phyloP scores from a whole-genome alignment of 2,329 filamentous ascomycete species.

The Parascedosporium putredinis region DNA sequence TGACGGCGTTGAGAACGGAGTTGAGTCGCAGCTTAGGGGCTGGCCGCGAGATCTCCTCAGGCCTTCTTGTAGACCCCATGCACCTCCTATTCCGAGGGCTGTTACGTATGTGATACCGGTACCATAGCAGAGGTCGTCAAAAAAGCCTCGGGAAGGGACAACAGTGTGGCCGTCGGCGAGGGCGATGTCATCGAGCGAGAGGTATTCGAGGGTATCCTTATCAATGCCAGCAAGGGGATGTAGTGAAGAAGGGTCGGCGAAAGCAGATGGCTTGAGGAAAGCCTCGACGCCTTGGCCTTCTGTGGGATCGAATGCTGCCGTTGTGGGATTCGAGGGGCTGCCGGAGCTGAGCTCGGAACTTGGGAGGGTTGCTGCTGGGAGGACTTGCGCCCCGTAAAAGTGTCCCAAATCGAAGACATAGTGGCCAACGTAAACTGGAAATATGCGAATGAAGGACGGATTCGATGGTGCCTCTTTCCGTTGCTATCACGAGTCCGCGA shows the following conservation, averaged over 20 bases:
- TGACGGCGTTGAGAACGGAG: constrained; percentile 88
- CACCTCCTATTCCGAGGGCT: constrained; percentile 76
- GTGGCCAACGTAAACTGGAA: constrained; percentile 13
- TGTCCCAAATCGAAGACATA: constrained; percentile 52
- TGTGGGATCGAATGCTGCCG: constrained; percentile 58
- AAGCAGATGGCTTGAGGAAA: constrained; percentile 66
- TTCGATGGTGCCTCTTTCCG: constrained; percentile 1
- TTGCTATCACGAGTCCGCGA: constrained; percentile 8
- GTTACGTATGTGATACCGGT: constrained; percentile 88
- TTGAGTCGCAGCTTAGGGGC: constrained; percentile 90
- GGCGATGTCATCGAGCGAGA: constrained; percentile 83
- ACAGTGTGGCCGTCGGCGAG: constrained; percentile 78
- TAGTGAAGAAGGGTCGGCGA: constrained; percentile 78
- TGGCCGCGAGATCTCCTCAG: constrained; percentile 64
- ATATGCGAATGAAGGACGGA: constrained; percentile 4
- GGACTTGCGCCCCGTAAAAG: constrained; percentile 46
- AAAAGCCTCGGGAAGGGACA: constrained; percentile 91
- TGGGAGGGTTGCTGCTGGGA: constrained; percentile 15
- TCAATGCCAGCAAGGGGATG: constrained; percentile 92
- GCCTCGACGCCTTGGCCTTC: constrained; percentile 72
- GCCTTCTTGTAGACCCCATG: constrained; percentile 87
- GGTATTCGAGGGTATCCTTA: constrained; percentile 87
- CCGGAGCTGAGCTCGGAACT: constrained; percentile 33
- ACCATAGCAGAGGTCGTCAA: constrained; percentile 95
- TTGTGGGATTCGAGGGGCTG: constrained; percentile 40